phyloP scores from a whole-genome alignment of 2,329 filamentous ascomycete species.

The Talaromyces albobiverticillius region DNA sequence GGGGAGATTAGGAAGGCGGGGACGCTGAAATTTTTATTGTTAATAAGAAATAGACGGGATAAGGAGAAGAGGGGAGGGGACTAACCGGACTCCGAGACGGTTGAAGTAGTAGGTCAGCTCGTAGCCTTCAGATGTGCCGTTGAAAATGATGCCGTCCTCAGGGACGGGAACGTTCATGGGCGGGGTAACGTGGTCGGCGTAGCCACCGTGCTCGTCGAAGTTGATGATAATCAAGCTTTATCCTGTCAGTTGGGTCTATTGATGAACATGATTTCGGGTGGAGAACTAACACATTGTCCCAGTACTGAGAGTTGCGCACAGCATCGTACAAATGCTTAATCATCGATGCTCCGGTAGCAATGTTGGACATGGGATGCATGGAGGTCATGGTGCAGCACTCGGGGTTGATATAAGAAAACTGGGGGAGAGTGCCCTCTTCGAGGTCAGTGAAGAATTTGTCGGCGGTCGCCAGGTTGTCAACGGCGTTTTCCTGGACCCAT shows the following conservation, averaged over 20 bases:
- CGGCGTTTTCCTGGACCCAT: conserved; percentile 38
- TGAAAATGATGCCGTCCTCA: conserved; percentile 32
- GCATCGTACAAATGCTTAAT: conserved; percentile 43
- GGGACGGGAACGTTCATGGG: conserved; percentile 35
- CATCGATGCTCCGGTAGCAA: conserved; percentile 37
- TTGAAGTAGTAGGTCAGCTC: conserved; percentile 38
- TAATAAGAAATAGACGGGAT: neutral
- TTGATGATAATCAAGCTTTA: conserved; percentile 37
- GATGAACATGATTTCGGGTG: neutral
- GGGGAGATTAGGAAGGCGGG: conserved; percentile 38
- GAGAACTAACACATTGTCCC: conserved; percentile 29
- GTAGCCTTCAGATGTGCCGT: conserved; percentile 27
- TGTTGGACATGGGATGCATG: conserved; percentile 40
- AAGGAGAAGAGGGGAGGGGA: neutral
- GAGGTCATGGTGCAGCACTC: conserved; percentile 37
- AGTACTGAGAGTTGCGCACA: conserved; percentile 39
- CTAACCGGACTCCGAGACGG: conserved; percentile 36
- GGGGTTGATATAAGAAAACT: conserved; percentile 56
- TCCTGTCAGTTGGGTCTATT: neutral
- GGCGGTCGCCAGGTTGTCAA: conserved; percentile 30
- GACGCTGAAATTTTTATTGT: conserved; percentile 20
- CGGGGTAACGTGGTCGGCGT: conserved; percentile 39
- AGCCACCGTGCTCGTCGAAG: conserved; percentile 42
- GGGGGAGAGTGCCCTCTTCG: conserved; percentile 61
- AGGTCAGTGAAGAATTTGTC: conserved; percentile 64